These are phyloP conservation scores for Vigna angularis DNA, from an alignment of 306 rosid species.

Conservation along the genomic window DNA sequence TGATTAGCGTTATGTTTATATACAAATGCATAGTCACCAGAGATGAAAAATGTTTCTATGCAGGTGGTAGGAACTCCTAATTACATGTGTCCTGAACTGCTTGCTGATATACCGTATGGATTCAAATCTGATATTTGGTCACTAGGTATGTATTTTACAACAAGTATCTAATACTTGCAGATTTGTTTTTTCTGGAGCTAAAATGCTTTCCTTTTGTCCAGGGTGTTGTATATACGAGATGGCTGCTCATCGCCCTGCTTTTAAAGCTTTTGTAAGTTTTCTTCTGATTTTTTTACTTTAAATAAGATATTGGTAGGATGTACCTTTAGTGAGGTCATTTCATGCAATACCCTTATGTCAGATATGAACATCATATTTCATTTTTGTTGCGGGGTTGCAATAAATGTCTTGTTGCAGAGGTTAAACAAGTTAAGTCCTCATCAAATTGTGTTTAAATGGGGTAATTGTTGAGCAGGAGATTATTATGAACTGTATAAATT, in stretches of 20 bases:
- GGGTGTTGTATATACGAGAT: constrained; percentile 99
- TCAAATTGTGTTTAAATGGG: too few species aligned
- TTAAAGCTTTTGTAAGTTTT: constrained; percentile 95
- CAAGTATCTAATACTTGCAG: constrained; percentile 3
- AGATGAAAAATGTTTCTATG: constrained; percentile 32
- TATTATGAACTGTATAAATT: too few species aligned
- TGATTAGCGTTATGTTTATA: constrained; percentile 21
- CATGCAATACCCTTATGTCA: constrained; percentile 1
- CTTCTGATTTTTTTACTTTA: constrained; percentile 35
- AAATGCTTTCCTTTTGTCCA: constrained; percentile 51
- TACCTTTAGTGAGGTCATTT: constrained; percentile 5
- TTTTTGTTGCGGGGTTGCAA: not conserved
- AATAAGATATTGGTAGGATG: constrained; percentile 7
- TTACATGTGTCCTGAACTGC: constrained; percentile 99
- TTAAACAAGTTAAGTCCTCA: too few species aligned
- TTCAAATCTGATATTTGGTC: constrained; percentile 99
- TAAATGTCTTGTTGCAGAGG: too few species aligned
- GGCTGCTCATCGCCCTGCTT: constrained; percentile 99
- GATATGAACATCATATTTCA: constrained; percentile 22
- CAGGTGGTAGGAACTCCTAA: constrained; percentile 99
- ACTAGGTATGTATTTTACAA: constrained; percentile 68
- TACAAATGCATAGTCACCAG: constrained; percentile 14
- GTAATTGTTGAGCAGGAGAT: too few species aligned
- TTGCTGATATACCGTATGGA: constrained; percentile 99
- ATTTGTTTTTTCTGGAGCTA: constrained; percentile 44